Percentiles rank a stretch among this genome's conserved stretches.
Evolutionary conservation across 495 filamentous ascomycete species (phyloP).

Genomic region (Annulohypoxylon stygium): DNA sequence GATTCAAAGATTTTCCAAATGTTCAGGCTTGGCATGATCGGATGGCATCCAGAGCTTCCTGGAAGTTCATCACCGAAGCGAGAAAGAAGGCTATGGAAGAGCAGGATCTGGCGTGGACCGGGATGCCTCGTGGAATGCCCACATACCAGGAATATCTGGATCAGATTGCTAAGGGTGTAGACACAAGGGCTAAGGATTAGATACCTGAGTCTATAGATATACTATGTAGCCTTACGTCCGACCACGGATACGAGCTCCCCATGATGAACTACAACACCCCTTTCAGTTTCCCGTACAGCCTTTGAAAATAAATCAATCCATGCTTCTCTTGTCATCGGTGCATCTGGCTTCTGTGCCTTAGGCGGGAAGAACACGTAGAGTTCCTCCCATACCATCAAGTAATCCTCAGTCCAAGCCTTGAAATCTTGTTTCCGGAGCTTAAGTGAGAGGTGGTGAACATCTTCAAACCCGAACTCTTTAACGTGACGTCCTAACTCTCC

Average conservation of each 20-base stretch:
- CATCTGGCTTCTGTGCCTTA: slow-evolving; percentile 21
- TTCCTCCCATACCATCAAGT: slow-evolving; percentile 48
- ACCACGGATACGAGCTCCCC: slow-evolving; percentile 14
- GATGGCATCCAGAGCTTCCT: too few relatives aligned
- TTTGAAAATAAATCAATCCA: slow-evolving; percentile 38
- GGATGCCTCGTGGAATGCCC: too few relatives aligned
- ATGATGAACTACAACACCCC: slow-evolving; percentile 39
- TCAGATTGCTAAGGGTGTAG: too few relatives aligned
- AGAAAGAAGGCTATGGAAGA: too few relatives aligned
- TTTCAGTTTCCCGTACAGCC: slow-evolving; percentile 42
- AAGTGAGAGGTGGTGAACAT: slow-evolving; percentile 1
- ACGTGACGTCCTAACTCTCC: slow-evolving; percentile 26
- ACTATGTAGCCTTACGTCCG: slow-evolving; percentile 23
- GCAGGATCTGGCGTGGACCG: too few relatives aligned
- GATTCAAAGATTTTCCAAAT: too few relatives aligned
- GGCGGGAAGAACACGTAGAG: slow-evolving; percentile 32
- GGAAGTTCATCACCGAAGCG: too few relatives aligned
- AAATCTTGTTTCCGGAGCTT: slow-evolving; percentile 31
- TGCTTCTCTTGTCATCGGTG: slow-evolving; percentile 34
- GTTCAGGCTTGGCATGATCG: too few relatives aligned
- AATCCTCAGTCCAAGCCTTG: slow-evolving; percentile 47
- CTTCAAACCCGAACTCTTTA: slow-evolving; percentile 16
- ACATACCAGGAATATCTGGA: too few relatives aligned
- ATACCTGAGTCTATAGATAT: background rate
- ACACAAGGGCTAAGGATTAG: background rate